phyloP scores from a whole-genome alignment of 352 stramenopile species.

The Pythium angustatum region DNA sequence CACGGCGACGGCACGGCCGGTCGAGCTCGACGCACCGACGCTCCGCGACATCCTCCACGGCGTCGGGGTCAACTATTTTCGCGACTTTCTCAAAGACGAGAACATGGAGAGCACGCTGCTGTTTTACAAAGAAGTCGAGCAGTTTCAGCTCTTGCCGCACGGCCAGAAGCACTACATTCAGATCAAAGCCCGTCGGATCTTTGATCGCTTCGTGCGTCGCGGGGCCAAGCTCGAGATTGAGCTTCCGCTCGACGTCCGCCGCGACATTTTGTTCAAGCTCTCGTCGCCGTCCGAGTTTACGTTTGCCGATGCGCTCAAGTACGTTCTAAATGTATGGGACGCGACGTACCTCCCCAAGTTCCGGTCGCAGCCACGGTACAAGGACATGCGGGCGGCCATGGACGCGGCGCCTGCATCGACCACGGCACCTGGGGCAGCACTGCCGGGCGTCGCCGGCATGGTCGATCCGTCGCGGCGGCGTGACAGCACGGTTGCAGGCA shows the following conservation, averaged over 20 bases:
- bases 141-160: conserved; percentile 70
- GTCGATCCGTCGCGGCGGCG: conserved; percentile 2
- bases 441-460: not conserved
- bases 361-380: conserved; percentile 34
- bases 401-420: not conserved
- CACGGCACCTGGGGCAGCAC: too few species aligned
- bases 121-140: conserved; percentile 74
- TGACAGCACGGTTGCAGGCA: not conserved
- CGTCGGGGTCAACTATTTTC: conserved; percentile 51
- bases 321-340: conserved; percentile 61
- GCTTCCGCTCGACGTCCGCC: conserved; percentile 56
- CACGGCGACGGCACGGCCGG: not conserved
- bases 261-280: conserved; percentile 67
- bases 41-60: conserved; percentile 49
- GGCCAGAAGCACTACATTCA: conserved; percentile 75
- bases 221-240: conserved; percentile 65
- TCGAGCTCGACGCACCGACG: conserved; percentile 1
- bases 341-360: conserved; percentile 49
- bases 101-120: conserved; percentile 54
- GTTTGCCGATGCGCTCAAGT: conserved; percentile 58
- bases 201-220: conserved; percentile 68
- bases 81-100: conserved; percentile 56
- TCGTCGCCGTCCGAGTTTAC: conserved; percentile 55
- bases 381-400: conserved; percentile 42
- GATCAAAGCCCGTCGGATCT: conserved; percentile 66